phyloP scores from a whole-genome alignment of 2,329 filamentous ascomycete genomes.

The Penicillium sp. region DNA sequence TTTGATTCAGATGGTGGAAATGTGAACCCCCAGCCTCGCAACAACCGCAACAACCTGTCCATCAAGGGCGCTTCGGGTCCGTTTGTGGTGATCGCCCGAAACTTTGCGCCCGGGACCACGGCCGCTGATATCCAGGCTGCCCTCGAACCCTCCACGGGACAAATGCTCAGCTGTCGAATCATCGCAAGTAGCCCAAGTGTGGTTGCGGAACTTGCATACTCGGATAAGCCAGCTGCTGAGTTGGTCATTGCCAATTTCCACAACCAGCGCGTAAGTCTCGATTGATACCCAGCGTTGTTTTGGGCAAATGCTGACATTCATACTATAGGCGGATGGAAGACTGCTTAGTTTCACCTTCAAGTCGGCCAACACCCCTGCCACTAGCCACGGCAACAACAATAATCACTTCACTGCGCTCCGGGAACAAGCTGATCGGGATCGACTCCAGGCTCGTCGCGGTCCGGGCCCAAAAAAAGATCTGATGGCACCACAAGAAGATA shows the following conservation, averaged over 20 bases:
- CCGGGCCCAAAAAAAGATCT: not conserved
- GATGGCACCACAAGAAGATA: not conserved
- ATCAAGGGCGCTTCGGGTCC: slow-evolving; percentile 59
- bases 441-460: slow-evolving; percentile 32
- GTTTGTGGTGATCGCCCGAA: slow-evolving; percentile 60
- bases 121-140: slow-evolving; percentile 66
- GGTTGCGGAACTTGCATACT: slow-evolving; percentile 61
- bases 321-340: slow-evolving; percentile 58
- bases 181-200: slow-evolving; percentile 57
- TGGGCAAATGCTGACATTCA: slow-evolving; percentile 16
- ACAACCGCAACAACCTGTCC: slow-evolving; percentile 43
- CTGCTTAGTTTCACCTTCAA: slow-evolving; percentile 60
- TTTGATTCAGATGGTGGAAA: slow-evolving; percentile 32
- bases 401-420: slow-evolving; percentile 37
- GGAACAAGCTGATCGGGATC: slow-evolving; percentile 44
- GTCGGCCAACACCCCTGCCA: slow-evolving; percentile 14
- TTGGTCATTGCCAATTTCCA: slow-evolving; percentile 63
- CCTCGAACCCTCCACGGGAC: slow-evolving; percentile 54
- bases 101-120: slow-evolving; percentile 67
- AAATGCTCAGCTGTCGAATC: slow-evolving; percentile 57
- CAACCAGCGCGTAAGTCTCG: slow-evolving; percentile 56
- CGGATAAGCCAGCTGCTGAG: slow-evolving; percentile 57
- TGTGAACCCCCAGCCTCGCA: slow-evolving; percentile 34
- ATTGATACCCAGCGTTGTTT: not conserved
- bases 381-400: slow-evolving; percentile 13